phyloP scores from a whole-genome alignment of 208 protist genomes.

The Borovskyia barvae region DNA sequence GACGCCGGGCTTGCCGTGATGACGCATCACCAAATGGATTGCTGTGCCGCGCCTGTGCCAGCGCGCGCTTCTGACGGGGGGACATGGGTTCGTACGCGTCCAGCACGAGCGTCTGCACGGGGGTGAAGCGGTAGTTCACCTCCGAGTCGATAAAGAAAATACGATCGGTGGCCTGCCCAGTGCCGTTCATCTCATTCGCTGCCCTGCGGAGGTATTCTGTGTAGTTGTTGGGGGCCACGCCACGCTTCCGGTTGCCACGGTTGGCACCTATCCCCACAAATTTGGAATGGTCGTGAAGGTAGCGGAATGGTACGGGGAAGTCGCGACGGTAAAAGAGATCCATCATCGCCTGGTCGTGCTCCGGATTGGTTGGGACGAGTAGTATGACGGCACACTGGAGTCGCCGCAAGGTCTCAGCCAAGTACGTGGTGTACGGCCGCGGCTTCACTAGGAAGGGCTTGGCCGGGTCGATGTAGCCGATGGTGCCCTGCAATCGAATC shows the following conservation, averaged over 20 bases:
- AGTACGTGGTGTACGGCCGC: constrained; percentile 73
- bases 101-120: constrained; percentile 66
- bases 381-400: constrained; percentile 72
- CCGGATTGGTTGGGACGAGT: constrained; percentile 32
- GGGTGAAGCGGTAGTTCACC: constrained; percentile 76
- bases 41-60: constrained; percentile 18
- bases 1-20: constrained; percentile 13
- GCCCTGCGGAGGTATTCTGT: constrained; percentile 46
- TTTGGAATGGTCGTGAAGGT: constrained; percentile 43
- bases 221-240: constrained; percentile 56
- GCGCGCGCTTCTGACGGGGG: constrained; percentile 35
- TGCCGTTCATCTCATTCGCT: constrained; percentile 29
- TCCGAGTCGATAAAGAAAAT: constrained; percentile 85
- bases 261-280: constrained; percentile 14
- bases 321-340: constrained; percentile 35
- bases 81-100: constrained; percentile 61
- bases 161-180: constrained; percentile 24
- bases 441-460: constrained; percentile 34
- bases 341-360: constrained; percentile 28
- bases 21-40: constrained; percentile 13
- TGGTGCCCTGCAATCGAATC: constrained; percentile 66
- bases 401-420: constrained; percentile 53
- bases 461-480: constrained; percentile 43
- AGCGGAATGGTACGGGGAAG: constrained; percentile 48
- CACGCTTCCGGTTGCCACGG: constrained; percentile 21